Evolutionary conservation across 805 yeast genomes (phyloP), one percentile per base, ranked within the genome.

Genomic region (Candida sithepensis): DNA sequence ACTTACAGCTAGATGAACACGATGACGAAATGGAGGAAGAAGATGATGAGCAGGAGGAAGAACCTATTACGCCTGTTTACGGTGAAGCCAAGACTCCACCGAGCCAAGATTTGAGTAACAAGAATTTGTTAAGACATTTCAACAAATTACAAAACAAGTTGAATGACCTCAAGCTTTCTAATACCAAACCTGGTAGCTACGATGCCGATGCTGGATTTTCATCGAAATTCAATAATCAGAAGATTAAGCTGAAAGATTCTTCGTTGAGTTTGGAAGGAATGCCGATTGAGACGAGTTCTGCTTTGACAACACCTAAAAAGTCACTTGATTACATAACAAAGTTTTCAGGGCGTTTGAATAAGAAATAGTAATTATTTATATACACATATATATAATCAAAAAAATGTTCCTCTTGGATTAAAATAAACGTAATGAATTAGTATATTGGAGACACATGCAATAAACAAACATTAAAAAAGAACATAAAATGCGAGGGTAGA

Each of bases 61-160:
- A n/a, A n/a, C n/a, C n/a, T n/a, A n/a, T n/a, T n/a, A n/a, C n/a
- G n/a, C n/a, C n/a, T n/a, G n/a, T n/a, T n/a, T n/a, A n/a, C n/a
- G n/a, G n/a, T n/a, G n/a, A n/a, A n/a, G n/a, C n/a, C n/a, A n/a
- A n/a, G n/a, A n/a, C n/a, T n/a, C n/a, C n/a, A n/a, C 19, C 41
- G 46, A 10, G 24, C 45, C 13, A 48, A 41, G 37, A 42, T 45
- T 24, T 16, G 16, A 22, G 19, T 6, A 39, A 39, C 28, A 45
- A 61, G 52, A 54, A 54, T 23, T 47, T 81, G 32, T 64, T 80
- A 37, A 72, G 68, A n/a, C 70, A 71, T 34, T 81, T 81, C 59
- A 68, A 71, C 44, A 60, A 63, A 3, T 70, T 77, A n/a, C 85
- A 81, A 54, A 61, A 65, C 39, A 66, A 62, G 41, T 71, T 63